Evolutionary conservation across 176 grass and related monocot species (phyloP), one percentile per base, ranked within the genome.

Genomic region (Musa acuminata): DNA sequence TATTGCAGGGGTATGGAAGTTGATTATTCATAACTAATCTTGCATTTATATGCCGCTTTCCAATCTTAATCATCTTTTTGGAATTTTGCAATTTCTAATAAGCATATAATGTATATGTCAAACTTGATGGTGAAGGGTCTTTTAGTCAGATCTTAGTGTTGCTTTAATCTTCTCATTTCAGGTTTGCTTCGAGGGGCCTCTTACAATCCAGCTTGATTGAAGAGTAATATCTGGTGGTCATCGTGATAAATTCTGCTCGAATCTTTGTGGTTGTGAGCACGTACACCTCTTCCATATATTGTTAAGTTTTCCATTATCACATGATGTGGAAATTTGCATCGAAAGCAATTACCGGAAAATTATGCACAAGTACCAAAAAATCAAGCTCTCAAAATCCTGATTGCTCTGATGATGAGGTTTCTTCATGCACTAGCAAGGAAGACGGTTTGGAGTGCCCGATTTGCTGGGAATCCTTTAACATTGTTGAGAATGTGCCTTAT

Each of bases 401-500:
- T 49, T 69, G 67, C 25, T 69, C 67, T 48, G 67, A 69, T 69
- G 67, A 69, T 69, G 67, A 69, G 35, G 35, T n/a, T 49, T 69
- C 67, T 20, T 69, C 67, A 69, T 69, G 67, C 25, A 17, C 67
- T 35, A 69, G 67, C 35, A 69, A 49, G 19, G 67, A 69, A 69
- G 67, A 69, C 17, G 67, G 67, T 69, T 49, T 69, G 25, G 67
- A 69, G 43, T 69, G 67, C 17, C 67, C 67, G 2, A 69, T 69
- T 48, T 69, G 67, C 27, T 69, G 67, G 35, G 67, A 69, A 49
- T 69, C 67, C 27, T 69, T 69, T 27, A 69, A 69, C 11, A 69
- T 69, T 69, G 67, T 69, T 49, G 67, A 69, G 67, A 69, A 69
- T 69, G 67, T 69, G 26, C 67, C 67, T n/a, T 69, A 69, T 2